Percentiles rank a stretch among this genome's conserved stretches.
Evolutionary conservation across 352 stramenopile species (phyloP).

Genomic region (Phytophthora pseudosyringae): DNA sequence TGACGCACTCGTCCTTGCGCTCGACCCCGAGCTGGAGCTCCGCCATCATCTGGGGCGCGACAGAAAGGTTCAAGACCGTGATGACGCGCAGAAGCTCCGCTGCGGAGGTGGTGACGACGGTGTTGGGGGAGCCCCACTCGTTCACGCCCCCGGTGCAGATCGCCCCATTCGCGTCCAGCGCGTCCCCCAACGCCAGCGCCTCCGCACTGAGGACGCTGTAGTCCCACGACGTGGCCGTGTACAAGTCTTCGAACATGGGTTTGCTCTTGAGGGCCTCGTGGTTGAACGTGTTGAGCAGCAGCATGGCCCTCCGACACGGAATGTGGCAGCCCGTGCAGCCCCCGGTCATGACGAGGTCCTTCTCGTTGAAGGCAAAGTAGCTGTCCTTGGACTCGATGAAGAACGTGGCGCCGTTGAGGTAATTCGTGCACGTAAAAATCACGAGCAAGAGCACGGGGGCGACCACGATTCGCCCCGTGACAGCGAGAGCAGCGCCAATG

Average conservation of each 20-base stretch:
- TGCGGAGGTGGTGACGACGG: neutral
- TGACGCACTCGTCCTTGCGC: neutral
- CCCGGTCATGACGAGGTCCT: slow-evolving; percentile 9
- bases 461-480: slow-evolving; percentile 12
- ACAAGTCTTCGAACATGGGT: slow-evolving; percentile 16
- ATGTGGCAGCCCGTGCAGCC: slow-evolving; percentile 1
- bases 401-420: neutral
- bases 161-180: slow-evolving; percentile 4
- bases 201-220: slow-evolving; percentile 8
- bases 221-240: slow-evolving; percentile 4
- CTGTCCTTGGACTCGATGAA: slow-evolving; percentile 8
- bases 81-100: slow-evolving; percentile 1
- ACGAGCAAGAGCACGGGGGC: slow-evolving; percentile 9
- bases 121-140: slow-evolving; percentile 13
- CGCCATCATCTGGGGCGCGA: slow-evolving; percentile 6
- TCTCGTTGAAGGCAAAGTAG: slow-evolving; percentile 26
- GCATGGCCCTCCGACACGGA: neutral
- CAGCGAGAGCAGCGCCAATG: neutral
- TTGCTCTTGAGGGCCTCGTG: slow-evolving; percentile 9
- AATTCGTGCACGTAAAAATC: slow-evolving; percentile 10
- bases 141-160: slow-evolving; percentile 9
- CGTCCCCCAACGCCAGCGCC: neutral
- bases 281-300: neutral
- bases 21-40: slow-evolving; percentile 1
- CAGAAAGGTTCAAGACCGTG: neutral